Conservation (phyloP, 345 rosid species). For the Brassica nigra region DNA sequence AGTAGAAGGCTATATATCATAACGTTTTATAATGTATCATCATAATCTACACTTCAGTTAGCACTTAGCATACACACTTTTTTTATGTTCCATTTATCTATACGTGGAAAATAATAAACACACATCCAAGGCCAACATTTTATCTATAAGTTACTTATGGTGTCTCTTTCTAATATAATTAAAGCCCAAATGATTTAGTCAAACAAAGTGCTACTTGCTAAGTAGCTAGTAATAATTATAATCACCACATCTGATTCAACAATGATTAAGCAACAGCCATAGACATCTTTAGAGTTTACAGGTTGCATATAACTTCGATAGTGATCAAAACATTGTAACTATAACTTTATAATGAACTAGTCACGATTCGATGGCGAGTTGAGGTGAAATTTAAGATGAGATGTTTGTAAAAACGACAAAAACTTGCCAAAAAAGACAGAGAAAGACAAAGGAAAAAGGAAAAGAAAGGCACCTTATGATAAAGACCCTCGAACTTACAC, state of each 20-base stretch:
- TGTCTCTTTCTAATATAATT: not conserved
- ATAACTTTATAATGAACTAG: slow-evolving; percentile 5
- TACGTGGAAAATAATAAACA: not conserved
- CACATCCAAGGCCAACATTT: not conserved
- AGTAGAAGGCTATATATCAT: not conserved
- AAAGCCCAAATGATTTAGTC: not conserved
- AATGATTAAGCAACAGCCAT: slow-evolving; percentile 5
- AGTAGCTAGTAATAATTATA: not conserved
- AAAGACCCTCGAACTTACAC: slow-evolving; percentile 32
- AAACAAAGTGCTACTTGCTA: not conserved
- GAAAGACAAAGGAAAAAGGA: slow-evolving; percentile 22
- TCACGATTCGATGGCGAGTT: slow-evolving; percentile 15
- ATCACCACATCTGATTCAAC: not conserved
- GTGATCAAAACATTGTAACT: not conserved
- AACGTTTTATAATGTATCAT: not conserved
- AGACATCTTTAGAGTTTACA: not conserved
- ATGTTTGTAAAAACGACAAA: slow-evolving; percentile 30
- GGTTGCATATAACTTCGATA: not conserved
- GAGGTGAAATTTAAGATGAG: slow-evolving; percentile 15
- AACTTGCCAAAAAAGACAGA: not conserved
- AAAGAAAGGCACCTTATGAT: slow-evolving; percentile 36
- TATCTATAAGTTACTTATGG: not conserved
- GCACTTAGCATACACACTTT: not conserved
- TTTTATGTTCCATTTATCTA: not conserved
- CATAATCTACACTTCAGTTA: not conserved